These are phyloP conservation scores for Drosera spatulata DNA, from an alignment of 179 eudicot species.

Conservation along the genomic window DNA sequence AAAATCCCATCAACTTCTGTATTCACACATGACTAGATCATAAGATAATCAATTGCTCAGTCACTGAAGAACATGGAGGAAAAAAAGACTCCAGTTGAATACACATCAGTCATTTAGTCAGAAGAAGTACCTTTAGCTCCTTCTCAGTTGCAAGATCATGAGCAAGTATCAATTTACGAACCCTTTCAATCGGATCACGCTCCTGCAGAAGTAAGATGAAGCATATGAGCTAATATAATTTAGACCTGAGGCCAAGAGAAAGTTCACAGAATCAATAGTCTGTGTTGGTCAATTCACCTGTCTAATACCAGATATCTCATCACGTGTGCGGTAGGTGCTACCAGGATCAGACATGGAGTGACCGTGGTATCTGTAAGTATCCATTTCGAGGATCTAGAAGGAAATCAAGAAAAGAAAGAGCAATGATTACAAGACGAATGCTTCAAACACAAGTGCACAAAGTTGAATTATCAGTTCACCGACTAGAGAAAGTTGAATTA, in stretches of 20 bases:
- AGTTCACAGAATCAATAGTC: not conserved
- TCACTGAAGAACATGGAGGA: too few relatives aligned
- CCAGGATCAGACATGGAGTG: constrained; percentile 99
- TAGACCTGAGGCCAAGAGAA: not conserved
- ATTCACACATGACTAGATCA: too few relatives aligned
- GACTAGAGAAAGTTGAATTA: too few relatives aligned
- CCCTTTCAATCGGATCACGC: constrained; percentile 93
- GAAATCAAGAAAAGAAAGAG: constrained; percentile 1
- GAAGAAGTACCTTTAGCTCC: constrained; percentile 59
- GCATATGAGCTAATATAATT: not conserved
- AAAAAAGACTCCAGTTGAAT: too few relatives aligned
- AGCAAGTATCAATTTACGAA: constrained; percentile 59
- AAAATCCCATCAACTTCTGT: too few relatives aligned
- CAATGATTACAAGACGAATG: not conserved
- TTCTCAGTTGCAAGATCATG: constrained; percentile 81
- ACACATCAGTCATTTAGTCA: not conserved
- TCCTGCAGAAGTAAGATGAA: constrained; percentile 34
- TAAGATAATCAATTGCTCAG: too few relatives aligned
- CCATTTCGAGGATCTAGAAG: constrained; percentile 95
- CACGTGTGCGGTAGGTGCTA: constrained; percentile 96
- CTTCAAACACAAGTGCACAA: too few relatives aligned
- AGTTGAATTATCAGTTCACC: too few relatives aligned
- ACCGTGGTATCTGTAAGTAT: constrained; percentile 96
- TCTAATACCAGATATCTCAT: constrained; percentile 82
- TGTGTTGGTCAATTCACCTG: constrained; percentile 38